Evolutionary conservation across 192 early-diverging fungal genomes (phyloP).

Genomic region (Coemansia sp.): DNA sequence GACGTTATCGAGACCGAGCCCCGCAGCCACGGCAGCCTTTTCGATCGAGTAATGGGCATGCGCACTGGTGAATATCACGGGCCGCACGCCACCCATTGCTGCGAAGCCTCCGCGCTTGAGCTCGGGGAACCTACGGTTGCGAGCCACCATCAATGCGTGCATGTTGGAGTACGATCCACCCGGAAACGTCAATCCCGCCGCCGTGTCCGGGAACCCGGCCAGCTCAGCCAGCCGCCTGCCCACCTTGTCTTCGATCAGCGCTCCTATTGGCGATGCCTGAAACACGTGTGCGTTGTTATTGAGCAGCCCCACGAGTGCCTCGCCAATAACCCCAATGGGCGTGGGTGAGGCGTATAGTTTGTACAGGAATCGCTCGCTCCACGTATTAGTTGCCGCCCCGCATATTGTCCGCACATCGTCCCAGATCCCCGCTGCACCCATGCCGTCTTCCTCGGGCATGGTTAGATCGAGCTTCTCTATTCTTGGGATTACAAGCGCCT

Average conservation of each 20-base stretch:
- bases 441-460: constrained; percentile 10
- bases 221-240: constrained; percentile 40
- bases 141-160: constrained; percentile 73
- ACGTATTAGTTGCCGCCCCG: constrained; percentile 44
- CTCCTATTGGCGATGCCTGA: constrained; percentile 67
- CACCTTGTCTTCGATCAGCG: constrained; percentile 67
- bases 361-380: constrained; percentile 76
- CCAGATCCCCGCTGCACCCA: constrained; percentile 23
- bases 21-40: constrained; percentile 70
- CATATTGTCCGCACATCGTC: constrained; percentile 28
- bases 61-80: constrained; percentile 68
- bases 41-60: constrained; percentile 77
- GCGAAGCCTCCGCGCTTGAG: constrained; percentile 58
- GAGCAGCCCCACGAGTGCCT: constrained; percentile 66
- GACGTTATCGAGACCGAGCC: constrained; percentile 69
- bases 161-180: constrained; percentile 78
- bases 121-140: constrained; percentile 64
- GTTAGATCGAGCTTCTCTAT: background rate
- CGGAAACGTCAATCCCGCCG: constrained; percentile 68
- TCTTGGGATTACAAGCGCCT: background rate
- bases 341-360: constrained; percentile 79
- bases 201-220: constrained; percentile 33
- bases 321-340: constrained; percentile 71
- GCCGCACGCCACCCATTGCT: constrained; percentile 11
- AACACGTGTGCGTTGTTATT: constrained; percentile 84